A percentile compares a stretch with the other conserved stretches of the same genome.
phyloP scores from a whole-genome alignment of 139 green algal genomes.

The Closterium sp. region DNA sequence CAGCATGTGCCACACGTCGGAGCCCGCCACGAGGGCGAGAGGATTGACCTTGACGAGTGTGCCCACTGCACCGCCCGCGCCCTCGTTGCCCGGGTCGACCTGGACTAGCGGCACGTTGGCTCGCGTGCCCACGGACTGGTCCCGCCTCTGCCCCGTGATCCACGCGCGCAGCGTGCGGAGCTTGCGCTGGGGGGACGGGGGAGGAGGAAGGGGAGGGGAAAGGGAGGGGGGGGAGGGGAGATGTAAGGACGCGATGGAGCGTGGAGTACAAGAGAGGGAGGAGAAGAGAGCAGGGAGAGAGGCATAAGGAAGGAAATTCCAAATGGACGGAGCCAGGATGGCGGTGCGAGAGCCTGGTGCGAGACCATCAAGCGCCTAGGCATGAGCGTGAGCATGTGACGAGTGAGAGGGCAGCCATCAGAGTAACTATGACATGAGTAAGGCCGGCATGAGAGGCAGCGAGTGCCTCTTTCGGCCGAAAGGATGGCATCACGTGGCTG shows the following conservation, averaged over 20 bases:
- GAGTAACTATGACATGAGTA: constrained; percentile 1
- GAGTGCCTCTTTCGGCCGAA: not conserved
- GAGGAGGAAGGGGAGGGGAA: not conserved
- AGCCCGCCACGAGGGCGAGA: constrained; percentile 80
- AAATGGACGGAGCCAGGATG: too few relatives aligned
- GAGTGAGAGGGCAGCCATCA: not conserved
- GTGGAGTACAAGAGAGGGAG: not conserved
- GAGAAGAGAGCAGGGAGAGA: not conserved
- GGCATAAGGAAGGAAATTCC: too few relatives aligned
- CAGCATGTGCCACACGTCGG: constrained; percentile 96
- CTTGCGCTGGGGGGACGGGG: constrained; percentile 67
- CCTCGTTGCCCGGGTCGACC: constrained; percentile 92
- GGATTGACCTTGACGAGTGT: constrained; percentile 98
- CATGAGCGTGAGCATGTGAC: too few relatives aligned
- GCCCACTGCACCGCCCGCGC: constrained; percentile 70
- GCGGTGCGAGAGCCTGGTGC: too few relatives aligned
- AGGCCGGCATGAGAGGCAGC: not conserved
- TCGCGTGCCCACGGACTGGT: constrained; percentile 93
- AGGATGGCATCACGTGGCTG: not conserved
- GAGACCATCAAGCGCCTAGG: too few relatives aligned
- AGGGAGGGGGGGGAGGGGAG: not conserved
- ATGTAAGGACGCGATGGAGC: not conserved
- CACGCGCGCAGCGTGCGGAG: constrained; percentile 86
- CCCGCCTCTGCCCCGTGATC: constrained; percentile 98
- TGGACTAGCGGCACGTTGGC: constrained; percentile 79